Conservation (phyloP, 2,329 filamentous ascomycete genomes). For the Cercospora sp. region DNA sequence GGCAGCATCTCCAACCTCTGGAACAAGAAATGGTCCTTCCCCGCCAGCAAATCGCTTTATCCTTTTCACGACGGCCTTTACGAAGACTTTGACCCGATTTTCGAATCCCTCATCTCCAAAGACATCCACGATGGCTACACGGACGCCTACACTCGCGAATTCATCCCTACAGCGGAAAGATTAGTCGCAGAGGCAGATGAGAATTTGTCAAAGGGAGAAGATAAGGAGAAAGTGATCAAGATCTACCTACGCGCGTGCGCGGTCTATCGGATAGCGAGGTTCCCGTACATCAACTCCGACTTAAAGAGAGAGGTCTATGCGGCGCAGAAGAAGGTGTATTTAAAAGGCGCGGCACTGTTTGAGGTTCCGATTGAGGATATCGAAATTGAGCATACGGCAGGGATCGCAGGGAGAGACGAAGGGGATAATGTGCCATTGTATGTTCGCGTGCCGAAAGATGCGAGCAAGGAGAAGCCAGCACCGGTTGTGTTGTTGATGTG, state of each 20-base stretch:
- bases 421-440: conserved; percentile 44
- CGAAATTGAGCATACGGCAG: conserved; percentile 44
- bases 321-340: conserved; percentile 42
- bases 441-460: conserved; percentile 39
- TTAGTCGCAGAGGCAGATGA: conserved; percentile 38
- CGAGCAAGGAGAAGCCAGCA: conserved; percentile 36
- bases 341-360: conserved; percentile 40
- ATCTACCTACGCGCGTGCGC: conserved; percentile 42
- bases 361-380: conserved; percentile 43
- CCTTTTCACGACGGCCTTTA: conserved; percentile 37
- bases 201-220: conserved; percentile 29
- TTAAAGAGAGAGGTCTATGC: conserved; percentile 40
- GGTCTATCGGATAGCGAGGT: conserved; percentile 42
- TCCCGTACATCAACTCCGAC: conserved; percentile 42
- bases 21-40: conserved; percentile 43
- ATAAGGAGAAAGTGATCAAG: conserved; percentile 34
- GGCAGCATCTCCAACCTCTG: conserved; percentile 59
- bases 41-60: conserved; percentile 36
- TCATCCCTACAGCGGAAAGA: conserved; percentile 39
- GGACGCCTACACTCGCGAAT: conserved; percentile 41
- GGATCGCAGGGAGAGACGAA: conserved; percentile 36
- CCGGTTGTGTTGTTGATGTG: conserved; percentile 61
- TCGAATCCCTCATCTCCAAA: conserved; percentile 41
- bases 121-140: conserved; percentile 44
- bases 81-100: conserved; percentile 44